Evolutionary conservation across 148 eudicot species (phyloP), one percentile per base, ranked within the genome.

Genomic region (Euryodendron excelsum): DNA sequence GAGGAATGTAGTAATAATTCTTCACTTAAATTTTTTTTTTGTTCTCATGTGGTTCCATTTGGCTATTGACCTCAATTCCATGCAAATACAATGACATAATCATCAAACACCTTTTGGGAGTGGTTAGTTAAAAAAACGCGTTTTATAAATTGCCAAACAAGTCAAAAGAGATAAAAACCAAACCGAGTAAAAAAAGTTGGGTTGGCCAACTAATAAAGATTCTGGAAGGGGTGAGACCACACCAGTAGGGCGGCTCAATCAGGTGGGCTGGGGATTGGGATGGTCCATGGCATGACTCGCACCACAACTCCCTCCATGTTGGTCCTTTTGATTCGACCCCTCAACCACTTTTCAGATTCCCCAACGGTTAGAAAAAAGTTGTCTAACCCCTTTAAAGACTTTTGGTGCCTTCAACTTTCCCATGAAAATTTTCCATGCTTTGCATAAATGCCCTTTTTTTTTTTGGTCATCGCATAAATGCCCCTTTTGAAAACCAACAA

Each of bases 171-270:
- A n/a, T 6, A n/a, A 12, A 67, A 39, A n/a, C 27, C 15, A 67
- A 36, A 37, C 21, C 27, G 23, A 39, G 3, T 44, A 23, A 23
- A 39, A 67, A 67, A 39, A 21, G 72, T 39, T 20, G 48, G 30
- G 72, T 67, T 39, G 48, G 72, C 72, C 17, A 67, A 21, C 23
- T 30, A 50, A 48, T 48, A 15, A 30, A 25, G 34, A 27, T 71
- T 71, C 74, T 71, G 31, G 74, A 50, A 71, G 59, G 74, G 33
- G 23, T 69, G 33, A 69, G 55, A 15, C 73, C 56, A 45, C 30
- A n/a, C 33, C 1, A 61, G 1, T 58, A 7, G 62, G 62, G 62
- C 4, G 30, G 62, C 62, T 56, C 28, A 27, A 18, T 12, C 3
- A 61, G 4, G 17, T 28, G 66, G 65, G 33, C 66, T 28, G 33